Evolutionary conservation across 1,284 basidiomycete species (phyloP).

Genomic region (Phylloboletellus chloephorus): DNA sequence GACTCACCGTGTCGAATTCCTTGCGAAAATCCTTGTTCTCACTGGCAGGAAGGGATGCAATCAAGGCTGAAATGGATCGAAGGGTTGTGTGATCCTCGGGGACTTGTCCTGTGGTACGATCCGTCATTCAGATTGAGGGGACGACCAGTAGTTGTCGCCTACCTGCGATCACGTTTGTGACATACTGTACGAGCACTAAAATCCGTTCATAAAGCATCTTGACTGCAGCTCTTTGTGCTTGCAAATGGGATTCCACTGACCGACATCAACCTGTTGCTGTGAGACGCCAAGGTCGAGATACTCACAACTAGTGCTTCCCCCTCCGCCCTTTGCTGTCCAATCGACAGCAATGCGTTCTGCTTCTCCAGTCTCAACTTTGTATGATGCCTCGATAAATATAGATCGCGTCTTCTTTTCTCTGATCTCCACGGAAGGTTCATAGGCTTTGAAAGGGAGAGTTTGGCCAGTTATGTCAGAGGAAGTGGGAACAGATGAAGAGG

Average conservation of each 20-base stretch:
- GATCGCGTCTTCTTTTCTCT: conserved; percentile 69
- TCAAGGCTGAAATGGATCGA: conserved; percentile 78
- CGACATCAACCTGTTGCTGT: conserved; percentile 1
- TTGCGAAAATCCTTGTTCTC: conserved; percentile 73
- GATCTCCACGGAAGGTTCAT: conserved; percentile 82
- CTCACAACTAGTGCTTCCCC: conserved; percentile 74
- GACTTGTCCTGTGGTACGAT: conserved; percentile 47
- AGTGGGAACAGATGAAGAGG: conserved; percentile 44
- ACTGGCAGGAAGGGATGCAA: conserved; percentile 82
- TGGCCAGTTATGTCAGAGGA: conserved; percentile 56
- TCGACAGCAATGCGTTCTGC: conserved; percentile 98
- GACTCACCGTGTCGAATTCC: conserved; percentile 78
- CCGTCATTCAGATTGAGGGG: conserved; percentile 3
- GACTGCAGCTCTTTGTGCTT: conserved; percentile 90
- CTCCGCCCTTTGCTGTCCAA: conserved; percentile 88
- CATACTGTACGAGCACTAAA: conserved; percentile 75
- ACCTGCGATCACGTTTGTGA: conserved; percentile 72
- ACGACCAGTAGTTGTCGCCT: conserved; percentile 18
- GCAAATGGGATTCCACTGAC: conserved; percentile 83
- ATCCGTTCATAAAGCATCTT: conserved; percentile 95
- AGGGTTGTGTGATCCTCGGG: conserved; percentile 74
- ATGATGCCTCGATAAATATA: conserved; percentile 79
- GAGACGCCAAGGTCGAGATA: conserved; percentile 13
- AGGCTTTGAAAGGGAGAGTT: conserved; percentile 82
- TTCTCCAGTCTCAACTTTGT: conserved; percentile 93